Evolutionary conservation across 257 asterid genomes (phyloP), one percentile per base, ranked within the genome.

Genomic region (Fraxinus cuspidata): DNA sequence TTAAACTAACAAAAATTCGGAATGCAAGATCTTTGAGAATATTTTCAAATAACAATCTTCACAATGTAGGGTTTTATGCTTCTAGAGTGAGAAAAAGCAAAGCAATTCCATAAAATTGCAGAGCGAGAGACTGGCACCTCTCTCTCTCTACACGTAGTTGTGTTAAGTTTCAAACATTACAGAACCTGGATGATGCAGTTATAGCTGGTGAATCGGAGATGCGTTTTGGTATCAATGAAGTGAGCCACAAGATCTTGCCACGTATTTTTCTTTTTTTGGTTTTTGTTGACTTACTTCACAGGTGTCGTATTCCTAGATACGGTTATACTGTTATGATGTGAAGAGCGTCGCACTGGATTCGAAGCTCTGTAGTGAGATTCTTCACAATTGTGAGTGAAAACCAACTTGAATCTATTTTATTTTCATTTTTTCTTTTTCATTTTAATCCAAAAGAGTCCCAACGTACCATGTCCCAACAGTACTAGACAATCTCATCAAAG

Each of bases 401-500:
- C 40, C 11, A 37, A 35, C 2, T 37, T 37, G 40, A 35, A 35
- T 31, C 32, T 31, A 31, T 37, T 7, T 37, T 37, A 7, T 37
- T 35, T 7, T 7, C 40, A 35, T 1, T 37, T 37, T 7, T 35
- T 35, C 1, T 37, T 37, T 37, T 37, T 37, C 40, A 0, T 37
- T 7, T 37, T 37, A 7, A 37, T 37, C 42, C 11, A 1, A 84
- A 65, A 84, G 73, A 71, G 70, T 94, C 58, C 83, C 92, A 73
- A 82, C 88, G 0, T 70, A 84, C 16, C 87, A 94, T 42, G 94
- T 92, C 19, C 77, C 83, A 16, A 85, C 83, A 2, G 97, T 92
- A 74, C 80, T 92, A 1, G 85, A 85, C 6, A 97, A 92, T 77
- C 82, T 94, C 47, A 75, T 92, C 74, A 63, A 75, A 76, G 97